Evolutionary conservation across 176 grass and related monocot genomes (phyloP).

Genomic region (Aegilops tauschii): DNA sequence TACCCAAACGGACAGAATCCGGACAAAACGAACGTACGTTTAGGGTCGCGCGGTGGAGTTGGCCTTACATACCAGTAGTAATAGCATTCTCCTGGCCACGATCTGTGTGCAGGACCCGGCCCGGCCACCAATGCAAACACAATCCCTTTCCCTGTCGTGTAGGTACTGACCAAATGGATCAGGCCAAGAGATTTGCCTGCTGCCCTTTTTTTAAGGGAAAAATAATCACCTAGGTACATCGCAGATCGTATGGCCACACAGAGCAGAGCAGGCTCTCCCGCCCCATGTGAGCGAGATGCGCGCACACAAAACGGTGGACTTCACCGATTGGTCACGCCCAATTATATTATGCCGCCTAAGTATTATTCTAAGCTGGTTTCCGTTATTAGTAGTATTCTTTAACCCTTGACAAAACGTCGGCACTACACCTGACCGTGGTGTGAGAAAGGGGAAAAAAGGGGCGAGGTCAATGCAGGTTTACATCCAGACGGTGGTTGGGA

Average conservation of each 20-base stretch:
- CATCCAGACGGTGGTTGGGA: not conserved
- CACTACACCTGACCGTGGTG: not conserved
- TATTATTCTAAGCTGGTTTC: not conserved
- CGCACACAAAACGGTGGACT: not conserved
- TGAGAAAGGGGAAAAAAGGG: not conserved
- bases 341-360: not conserved
- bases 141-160: not conserved
- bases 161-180: not conserved
- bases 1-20: too few species aligned
- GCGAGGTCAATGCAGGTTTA: conserved; percentile 26
- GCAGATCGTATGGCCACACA: too few species aligned
- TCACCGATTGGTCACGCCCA: not conserved
- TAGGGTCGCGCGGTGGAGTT: too few species aligned
- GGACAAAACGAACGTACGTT: too few species aligned
- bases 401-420: not conserved
- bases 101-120: too few species aligned
- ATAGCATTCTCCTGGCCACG: not conserved
- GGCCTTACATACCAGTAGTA: too few species aligned
- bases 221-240: too few species aligned
- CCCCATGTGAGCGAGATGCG: conserved; percentile 5
- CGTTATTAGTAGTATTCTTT: not conserved
- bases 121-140: too few species aligned
- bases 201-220: too few species aligned
- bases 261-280: too few species aligned
- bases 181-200: not conserved